Conservation (phyloP, 345 rosid species). For the Pistacia atlantica region DNA sequence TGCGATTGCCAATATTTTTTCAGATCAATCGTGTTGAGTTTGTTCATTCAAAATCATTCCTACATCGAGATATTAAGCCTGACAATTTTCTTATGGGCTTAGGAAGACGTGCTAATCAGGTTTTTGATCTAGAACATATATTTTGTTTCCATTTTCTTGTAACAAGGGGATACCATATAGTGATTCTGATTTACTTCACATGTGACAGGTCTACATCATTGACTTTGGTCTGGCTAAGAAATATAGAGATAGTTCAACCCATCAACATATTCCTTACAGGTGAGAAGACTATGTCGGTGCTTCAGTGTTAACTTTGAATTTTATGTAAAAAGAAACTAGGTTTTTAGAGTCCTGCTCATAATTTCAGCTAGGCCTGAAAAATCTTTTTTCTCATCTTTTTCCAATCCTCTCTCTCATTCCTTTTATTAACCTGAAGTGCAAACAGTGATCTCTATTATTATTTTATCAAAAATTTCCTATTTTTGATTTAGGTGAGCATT, state of each 20-base stretch:
- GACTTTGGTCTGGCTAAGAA: slow-evolving; percentile 98
- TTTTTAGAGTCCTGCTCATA: not conserved
- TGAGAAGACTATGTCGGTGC: slow-evolving; percentile 24
- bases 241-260: slow-evolving; percentile 79
- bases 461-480: not conserved
- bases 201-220: slow-evolving; percentile 67
- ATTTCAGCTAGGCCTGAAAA: not conserved
- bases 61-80: slow-evolving; percentile 96
- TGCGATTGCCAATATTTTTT: not conserved
- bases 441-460: not conserved
- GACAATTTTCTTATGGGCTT: slow-evolving; percentile 97
- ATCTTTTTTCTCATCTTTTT: not conserved
- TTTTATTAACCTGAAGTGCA: not conserved
- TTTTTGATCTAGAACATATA: slow-evolving; percentile 20
- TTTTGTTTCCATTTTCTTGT: not conserved
- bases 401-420: not conserved
- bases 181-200: slow-evolving; percentile 11
- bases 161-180: not conserved
- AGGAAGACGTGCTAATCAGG: slow-evolving; percentile 96
- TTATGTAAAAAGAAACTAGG: not conserved
- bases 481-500: not conserved
- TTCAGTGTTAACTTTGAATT: not conserved
- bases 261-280: slow-evolving; percentile 94
- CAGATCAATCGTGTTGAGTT: slow-evolving; percentile 92
- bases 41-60: slow-evolving; percentile 89